Evolutionary conservation across 2,329 filamentous ascomycete species (phyloP).

Genomic region (Aspergillus terreus): DNA sequence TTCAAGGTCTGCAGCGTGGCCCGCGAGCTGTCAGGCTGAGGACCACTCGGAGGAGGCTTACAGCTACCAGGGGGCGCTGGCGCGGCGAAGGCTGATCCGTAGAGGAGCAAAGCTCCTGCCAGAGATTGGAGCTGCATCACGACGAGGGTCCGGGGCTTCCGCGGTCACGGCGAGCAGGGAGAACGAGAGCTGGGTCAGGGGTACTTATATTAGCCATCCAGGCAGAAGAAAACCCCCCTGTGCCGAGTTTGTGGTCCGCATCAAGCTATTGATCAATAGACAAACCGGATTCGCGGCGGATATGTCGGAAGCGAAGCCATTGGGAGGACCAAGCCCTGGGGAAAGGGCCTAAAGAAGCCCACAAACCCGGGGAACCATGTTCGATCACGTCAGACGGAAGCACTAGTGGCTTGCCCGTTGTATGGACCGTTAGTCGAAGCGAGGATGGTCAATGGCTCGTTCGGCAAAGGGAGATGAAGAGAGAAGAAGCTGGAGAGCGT

Average conservation of each 20-base stretch:
- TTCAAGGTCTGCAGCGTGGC: constrained; percentile 20
- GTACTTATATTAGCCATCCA: background rate
- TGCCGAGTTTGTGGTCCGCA: background rate
- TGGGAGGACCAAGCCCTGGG: background rate
- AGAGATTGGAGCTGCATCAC: constrained; percentile 12
- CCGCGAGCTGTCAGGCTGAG: constrained; percentile 8
- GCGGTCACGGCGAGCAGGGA: background rate
- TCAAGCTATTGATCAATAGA: background rate
- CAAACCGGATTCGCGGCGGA: background rate
- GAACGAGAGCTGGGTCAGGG: background rate
- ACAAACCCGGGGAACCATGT: background rate
- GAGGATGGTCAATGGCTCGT: background rate
- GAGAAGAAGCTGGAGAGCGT: background rate
- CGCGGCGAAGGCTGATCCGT: constrained; percentile 10
- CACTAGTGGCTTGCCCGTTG: background rate
- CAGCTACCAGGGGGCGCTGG: constrained; percentile 6
- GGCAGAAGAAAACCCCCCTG: background rate
- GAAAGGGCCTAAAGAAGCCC: background rate
- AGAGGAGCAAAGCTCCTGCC: constrained; percentile 11
- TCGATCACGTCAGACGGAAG: background rate
- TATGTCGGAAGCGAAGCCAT: background rate
- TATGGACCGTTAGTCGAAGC: background rate
- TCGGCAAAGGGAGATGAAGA: background rate
- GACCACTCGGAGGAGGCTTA: background rate
- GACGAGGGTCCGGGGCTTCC: background rate